Evolutionary conservation across 2,329 filamentous ascomycete genomes (phyloP).

Genomic region (Coniochaeta prunicola): DNA sequence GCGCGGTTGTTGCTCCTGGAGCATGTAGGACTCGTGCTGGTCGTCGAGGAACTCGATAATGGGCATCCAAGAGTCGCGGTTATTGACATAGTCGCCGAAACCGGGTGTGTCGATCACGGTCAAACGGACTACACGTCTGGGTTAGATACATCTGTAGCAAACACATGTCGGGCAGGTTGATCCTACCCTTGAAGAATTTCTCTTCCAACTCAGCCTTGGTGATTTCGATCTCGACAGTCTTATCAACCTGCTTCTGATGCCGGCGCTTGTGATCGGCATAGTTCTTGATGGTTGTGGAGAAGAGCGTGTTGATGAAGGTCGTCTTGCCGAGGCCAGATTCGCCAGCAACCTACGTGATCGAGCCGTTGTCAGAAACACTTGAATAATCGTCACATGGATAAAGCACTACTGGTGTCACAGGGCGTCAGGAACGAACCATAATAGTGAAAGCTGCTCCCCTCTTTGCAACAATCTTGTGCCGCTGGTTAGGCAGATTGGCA

Average conservation of each 20-base stretch:
- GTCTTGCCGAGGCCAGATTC: slow-evolving; percentile 99
- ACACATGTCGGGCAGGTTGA: slow-evolving; percentile 3
- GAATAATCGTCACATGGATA: slow-evolving; percentile 17
- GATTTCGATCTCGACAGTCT: slow-evolving; percentile 99
- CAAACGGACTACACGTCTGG: slow-evolving; percentile 66
- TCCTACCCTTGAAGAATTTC: slow-evolving; percentile 99
- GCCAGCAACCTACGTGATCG: slow-evolving; percentile 71
- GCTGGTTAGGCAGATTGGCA: slow-evolving; percentile 67
- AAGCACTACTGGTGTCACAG: too few relatives aligned
- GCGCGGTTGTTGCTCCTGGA: slow-evolving; percentile 98
- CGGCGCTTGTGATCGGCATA: slow-evolving; percentile 99
- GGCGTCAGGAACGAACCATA: slow-evolving; percentile 69
- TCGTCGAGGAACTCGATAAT: slow-evolving; percentile 99
- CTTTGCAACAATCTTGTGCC: slow-evolving; percentile 68
- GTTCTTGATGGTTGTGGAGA: slow-evolving; percentile 99
- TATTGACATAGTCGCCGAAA: slow-evolving; percentile 99
- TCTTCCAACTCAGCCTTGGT: slow-evolving; percentile 99
- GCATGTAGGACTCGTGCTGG: slow-evolving; percentile 99
- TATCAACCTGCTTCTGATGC: slow-evolving; percentile 98
- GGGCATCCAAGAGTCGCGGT: slow-evolving; percentile 99
- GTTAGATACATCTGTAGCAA: slow-evolving; percentile 7
- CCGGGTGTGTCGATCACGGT: slow-evolving; percentile 99
- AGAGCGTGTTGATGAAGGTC: slow-evolving; percentile 99
- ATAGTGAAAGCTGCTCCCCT: slow-evolving; percentile 98
- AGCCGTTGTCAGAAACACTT: slow-evolving; percentile 2